phyloP scores from a whole-genome alignment of 2,329 filamentous ascomycete species.

The Alternaria consortialis region DNA sequence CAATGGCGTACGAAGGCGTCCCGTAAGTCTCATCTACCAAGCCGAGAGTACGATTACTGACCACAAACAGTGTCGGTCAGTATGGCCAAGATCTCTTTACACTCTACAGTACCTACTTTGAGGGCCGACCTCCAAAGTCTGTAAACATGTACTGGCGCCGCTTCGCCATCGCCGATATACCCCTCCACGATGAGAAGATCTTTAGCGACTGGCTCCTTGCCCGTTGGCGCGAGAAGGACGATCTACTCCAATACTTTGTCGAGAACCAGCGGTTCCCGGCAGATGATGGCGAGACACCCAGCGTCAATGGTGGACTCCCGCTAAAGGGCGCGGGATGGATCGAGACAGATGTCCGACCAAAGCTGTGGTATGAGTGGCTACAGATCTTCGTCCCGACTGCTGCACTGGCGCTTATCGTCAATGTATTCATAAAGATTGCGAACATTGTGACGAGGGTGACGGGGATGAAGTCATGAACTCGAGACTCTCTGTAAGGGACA shows the following conservation, averaged over 20 bases:
- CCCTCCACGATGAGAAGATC: constrained; percentile 72
- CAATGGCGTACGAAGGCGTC: constrained; percentile 92
- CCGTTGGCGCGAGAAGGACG: constrained; percentile 92
- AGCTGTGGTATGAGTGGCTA: constrained; percentile 52
- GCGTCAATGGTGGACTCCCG: constrained; percentile 26
- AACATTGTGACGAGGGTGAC: constrained; percentile 33
- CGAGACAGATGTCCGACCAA: constrained; percentile 57
- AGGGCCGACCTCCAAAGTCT: constrained; percentile 88
- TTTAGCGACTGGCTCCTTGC: constrained; percentile 86
- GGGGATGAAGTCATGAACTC: constrained; percentile 11
- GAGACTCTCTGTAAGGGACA: not conserved
- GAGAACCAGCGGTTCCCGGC: constrained; percentile 82
- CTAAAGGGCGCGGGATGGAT: constrained; percentile 55
- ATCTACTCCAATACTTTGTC: constrained; percentile 79
- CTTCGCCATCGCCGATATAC: constrained; percentile 81
- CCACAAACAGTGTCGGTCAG: constrained; percentile 55
- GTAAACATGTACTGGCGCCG: constrained; percentile 97
- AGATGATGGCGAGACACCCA: constrained; percentile 53
- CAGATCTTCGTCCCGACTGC: constrained; percentile 55
- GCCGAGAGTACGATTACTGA: not conserved
- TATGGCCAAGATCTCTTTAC: constrained; percentile 91
- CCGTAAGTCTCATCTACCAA: constrained; percentile 69
- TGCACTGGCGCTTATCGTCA: constrained; percentile 49
- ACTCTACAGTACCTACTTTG: constrained; percentile 83
- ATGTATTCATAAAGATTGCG: constrained; percentile 38